Evolutionary conservation across 2,329 filamentous ascomycete genomes (phyloP).

Genomic region (Pseudonectria buxi): DNA sequence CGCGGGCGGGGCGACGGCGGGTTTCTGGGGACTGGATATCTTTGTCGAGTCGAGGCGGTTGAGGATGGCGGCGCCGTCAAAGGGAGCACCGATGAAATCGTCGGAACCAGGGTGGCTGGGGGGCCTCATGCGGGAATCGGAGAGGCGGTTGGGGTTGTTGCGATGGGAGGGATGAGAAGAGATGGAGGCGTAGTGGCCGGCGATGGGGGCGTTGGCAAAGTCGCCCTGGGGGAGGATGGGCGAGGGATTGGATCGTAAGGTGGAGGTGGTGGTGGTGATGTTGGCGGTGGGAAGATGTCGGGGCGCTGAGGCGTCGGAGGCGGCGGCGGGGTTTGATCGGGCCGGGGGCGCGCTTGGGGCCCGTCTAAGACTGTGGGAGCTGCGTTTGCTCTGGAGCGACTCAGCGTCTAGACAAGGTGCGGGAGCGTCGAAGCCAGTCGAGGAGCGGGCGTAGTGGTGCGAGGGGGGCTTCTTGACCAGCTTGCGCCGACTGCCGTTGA

Average conservation of each 20-base stretch:
- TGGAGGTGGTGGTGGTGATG: constrained; percentile 38
- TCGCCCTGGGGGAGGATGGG: constrained; percentile 40
- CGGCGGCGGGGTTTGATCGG: constrained; percentile 41
- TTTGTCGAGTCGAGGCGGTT: constrained; percentile 52
- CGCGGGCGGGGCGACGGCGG: constrained; percentile 20
- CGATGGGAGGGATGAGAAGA: too few relatives aligned
- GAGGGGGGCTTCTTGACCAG: constrained; percentile 57
- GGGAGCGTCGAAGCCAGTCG: constrained; percentile 42
- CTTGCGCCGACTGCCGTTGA: constrained; percentile 49
- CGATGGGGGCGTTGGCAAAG: constrained; percentile 29
- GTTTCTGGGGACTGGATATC: constrained; percentile 24
- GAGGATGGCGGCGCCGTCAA: constrained; percentile 57
- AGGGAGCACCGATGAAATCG: constrained; percentile 58
- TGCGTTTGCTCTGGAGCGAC: constrained; percentile 56
- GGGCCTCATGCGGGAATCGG: constrained; percentile 20
- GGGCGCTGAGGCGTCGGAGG: constrained; percentile 43
- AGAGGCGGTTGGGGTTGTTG: constrained; percentile 21
- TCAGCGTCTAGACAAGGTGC: constrained; percentile 40
- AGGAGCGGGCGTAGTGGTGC: constrained; percentile 41
- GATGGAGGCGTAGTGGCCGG: constrained; percentile 23
- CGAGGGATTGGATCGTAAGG: constrained; percentile 38
- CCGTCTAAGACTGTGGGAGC: constrained; percentile 55
- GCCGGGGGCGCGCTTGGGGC: constrained; percentile 52
- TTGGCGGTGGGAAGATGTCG: constrained; percentile 35
- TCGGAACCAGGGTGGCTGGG: constrained; percentile 35